Evolutionary conservation across 345 rosid genomes (phyloP), one percentile per base, ranked within the genome.

Genomic region (Raphanus sativus): DNA sequence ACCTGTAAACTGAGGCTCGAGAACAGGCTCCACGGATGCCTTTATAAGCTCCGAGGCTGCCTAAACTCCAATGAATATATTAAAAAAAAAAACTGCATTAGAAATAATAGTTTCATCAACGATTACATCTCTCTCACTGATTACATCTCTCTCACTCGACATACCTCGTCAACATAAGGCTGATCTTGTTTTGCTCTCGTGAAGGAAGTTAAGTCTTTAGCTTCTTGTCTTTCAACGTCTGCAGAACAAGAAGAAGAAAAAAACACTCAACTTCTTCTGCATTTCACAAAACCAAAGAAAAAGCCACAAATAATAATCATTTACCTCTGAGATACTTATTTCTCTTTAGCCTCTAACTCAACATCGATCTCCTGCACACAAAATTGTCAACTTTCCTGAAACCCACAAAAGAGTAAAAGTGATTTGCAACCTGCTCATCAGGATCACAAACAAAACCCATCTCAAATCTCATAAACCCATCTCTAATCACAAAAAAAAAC

Each of bases 321-420:
- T 21, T 82, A 91, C 94, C 92, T 86, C 93, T 84, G 38, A 87
- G 87, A 77, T 89, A 88, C 74, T 86, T 90, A 21, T 85, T 86
- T 85, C 13, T 83, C 84, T 34, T 84, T 82, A 15, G 77, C 65
- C 64, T 90, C 91, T 67, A 86, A 80, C 71, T 90, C 96, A 9
- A 74, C 75, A 66, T 83, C 73, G 8, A 83, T 82, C 76, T 86
- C 90, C 92, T 89, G 86, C 59, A 76, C 55, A 71, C 28, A 28
- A 38, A 9, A 15, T 29, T 17, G 0, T 73, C 59, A 73, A 52
- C 61, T 67, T 76, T 33, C 1, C 40, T 55, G 4, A 63, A 62
- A 42, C 75, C 72, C 75, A 74, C 21, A 73, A 73, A 21, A 67
- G 11, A 17, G 30, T 12, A 29, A 8, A 74, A 74, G 17, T 13